phyloP scores from a whole-genome alignment of 441 rosid genomes.

The Adansonia rubrostipa region DNA sequence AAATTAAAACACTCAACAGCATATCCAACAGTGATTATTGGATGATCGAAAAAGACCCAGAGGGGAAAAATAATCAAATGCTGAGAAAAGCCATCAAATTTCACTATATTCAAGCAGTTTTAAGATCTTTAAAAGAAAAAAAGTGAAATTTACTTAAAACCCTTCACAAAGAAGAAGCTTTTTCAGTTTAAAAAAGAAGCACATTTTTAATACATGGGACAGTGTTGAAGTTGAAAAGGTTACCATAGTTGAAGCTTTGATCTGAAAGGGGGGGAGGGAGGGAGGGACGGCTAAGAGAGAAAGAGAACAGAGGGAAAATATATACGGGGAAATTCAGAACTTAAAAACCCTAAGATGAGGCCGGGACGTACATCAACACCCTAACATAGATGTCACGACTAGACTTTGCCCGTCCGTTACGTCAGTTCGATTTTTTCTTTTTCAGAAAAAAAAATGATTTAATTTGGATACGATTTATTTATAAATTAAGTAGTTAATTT shows the following conservation, averaged over 20 bases:
- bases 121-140: background rate
- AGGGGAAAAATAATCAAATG: background rate
- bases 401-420: no score
- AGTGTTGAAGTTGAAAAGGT: background rate
- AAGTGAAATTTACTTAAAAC: background rate
- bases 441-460: no score
- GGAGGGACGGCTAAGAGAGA: slow-evolving; percentile 2
- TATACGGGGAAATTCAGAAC: background rate
- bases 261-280: slow-evolving; percentile 5
- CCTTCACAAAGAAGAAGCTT: background rate
- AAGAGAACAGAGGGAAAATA: background rate
- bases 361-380: no score
- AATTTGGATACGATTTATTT: no score
- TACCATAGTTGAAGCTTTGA: slow-evolving; percentile 42
- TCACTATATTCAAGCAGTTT: background rate
- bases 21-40: background rate
- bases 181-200: background rate
- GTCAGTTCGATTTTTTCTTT: no score
- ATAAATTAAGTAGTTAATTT: no score
- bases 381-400: no score
- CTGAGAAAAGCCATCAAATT: background rate
- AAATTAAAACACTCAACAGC: background rate
- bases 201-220: background rate
- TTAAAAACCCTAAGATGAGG: slow-evolving; percentile 37
- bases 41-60: background rate